Percentiles rank a stretch among this genome's conserved stretches.
Evolutionary conservation across 1,284 basidiomycete genomes (phyloP).

Genomic region (Tilletia indica): DNA sequence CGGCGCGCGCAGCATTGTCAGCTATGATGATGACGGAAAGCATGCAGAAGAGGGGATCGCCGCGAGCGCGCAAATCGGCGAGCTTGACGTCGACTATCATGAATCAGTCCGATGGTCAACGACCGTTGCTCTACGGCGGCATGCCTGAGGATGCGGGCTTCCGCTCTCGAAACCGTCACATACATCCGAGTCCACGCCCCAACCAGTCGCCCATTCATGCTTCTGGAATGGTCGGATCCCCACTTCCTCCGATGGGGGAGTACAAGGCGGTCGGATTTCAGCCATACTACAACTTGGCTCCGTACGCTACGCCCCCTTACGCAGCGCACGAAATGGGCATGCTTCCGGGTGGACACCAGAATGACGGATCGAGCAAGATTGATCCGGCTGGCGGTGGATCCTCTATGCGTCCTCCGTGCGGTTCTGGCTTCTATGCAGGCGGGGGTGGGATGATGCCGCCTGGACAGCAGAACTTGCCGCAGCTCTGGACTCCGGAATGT

Average conservation of each 20-base stretch:
- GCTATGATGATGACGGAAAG: neutral
- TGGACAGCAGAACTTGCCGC: neutral
- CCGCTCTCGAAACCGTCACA: neutral
- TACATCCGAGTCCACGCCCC: neutral
- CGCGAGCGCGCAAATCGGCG: neutral
- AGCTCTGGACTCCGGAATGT: neutral
- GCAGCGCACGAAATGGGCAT: neutral
- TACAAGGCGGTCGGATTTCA: neutral
- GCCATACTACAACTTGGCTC: neutral
- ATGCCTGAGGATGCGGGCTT: neutral
- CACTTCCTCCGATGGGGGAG: neutral
- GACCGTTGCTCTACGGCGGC: neutral
- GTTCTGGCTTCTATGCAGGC: neutral
- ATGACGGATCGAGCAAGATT: no score
- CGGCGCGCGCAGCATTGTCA: constrained; percentile 3
- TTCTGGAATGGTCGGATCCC: neutral
- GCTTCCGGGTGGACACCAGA: no score
- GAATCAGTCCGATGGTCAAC: neutral
- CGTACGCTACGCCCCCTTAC: constrained; percentile 6
- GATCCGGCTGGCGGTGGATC: no score
- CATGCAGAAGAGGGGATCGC: neutral
- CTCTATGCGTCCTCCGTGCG: neutral
- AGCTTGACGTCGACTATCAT: neutral
- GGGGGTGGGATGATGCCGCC: no score
- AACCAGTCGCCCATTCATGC: neutral